phyloP scores from a whole-genome alignment of 345 rosid species.

The Salix purpurea region DNA sequence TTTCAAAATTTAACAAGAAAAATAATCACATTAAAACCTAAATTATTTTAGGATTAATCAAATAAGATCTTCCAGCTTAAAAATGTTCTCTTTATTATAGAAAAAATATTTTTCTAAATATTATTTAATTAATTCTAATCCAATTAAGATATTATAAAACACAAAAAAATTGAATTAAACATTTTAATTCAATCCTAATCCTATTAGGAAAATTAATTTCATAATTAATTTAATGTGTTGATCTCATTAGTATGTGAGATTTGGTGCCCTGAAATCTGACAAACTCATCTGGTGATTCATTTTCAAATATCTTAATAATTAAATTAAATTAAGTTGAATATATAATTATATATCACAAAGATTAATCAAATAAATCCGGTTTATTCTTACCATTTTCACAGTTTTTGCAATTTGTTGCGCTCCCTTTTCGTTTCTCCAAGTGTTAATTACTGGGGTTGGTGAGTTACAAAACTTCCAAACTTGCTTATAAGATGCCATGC shows the following conservation, averaged over 20 bases:
- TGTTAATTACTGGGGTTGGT: neutral
- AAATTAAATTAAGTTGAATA: neutral
- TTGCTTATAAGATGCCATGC: neutral
- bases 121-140: no score
- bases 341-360: neutral
- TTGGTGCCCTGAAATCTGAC: conserved; percentile 11
- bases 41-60: no score
- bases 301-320: neutral
- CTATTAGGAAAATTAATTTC: no score
- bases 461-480: neutral
- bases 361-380: neutral
- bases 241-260: conserved; percentile 4
- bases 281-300: neutral
- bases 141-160: no score
- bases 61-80: no score
- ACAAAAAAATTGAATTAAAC: no score
- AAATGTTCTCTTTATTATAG: no score
- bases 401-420: neutral
- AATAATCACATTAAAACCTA: no score
- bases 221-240: neutral
- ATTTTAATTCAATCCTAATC: no score
- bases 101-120: no score
- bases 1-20: no score
- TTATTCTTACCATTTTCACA: neutral
- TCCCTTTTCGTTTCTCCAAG: neutral